Evolutionary conservation across 2,329 filamentous ascomycete species (phyloP).

Genomic region (Neocucurbitaria cava): DNA sequence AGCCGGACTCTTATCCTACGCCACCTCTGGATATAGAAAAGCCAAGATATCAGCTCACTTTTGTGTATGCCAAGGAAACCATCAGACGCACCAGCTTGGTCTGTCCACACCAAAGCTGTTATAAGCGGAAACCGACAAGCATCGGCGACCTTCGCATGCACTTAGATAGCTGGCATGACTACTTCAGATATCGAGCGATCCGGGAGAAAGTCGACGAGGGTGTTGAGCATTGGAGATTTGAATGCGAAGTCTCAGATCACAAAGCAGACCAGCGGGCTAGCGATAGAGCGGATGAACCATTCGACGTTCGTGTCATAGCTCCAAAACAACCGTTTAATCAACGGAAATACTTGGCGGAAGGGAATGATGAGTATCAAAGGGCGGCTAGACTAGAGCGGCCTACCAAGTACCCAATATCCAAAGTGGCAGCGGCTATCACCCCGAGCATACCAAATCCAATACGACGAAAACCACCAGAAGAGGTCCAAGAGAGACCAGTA

Average conservation of each 20-base stretch:
- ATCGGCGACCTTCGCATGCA: conserved; percentile 45
- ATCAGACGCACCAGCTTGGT: conserved; percentile 9
- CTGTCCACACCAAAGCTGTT: conserved; percentile 28
- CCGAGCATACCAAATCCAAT: conserved; percentile 1
- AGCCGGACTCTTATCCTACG: conserved; percentile 5
- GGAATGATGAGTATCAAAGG: conserved; percentile 36
- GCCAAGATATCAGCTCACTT: conserved; percentile 24
- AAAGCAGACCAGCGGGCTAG: conserved; percentile 30
- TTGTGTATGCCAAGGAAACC: conserved; percentile 17
- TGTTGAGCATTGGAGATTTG: conserved; percentile 22
- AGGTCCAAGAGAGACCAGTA: conserved; percentile 21
- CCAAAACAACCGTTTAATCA: conserved; percentile 47
- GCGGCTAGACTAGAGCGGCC: conserved; percentile 14
- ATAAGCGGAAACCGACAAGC: conserved; percentile 4
- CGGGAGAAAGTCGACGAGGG: conserved; percentile 17
- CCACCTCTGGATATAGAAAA: conserved; percentile 12
- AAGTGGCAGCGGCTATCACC: neutral
- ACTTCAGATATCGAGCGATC: conserved; percentile 36
- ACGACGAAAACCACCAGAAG: conserved; percentile 20
- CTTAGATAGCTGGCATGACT: conserved; percentile 42
- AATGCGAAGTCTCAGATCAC: conserved; percentile 25
- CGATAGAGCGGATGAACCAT: conserved; percentile 30
- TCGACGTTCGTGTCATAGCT: conserved; percentile 41
- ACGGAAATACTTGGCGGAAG: conserved; percentile 41
- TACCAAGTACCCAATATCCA: neutral